Evolutionary conservation across 805 yeast species (phyloP).

Genomic region (Ogataea trehalophila): DNA sequence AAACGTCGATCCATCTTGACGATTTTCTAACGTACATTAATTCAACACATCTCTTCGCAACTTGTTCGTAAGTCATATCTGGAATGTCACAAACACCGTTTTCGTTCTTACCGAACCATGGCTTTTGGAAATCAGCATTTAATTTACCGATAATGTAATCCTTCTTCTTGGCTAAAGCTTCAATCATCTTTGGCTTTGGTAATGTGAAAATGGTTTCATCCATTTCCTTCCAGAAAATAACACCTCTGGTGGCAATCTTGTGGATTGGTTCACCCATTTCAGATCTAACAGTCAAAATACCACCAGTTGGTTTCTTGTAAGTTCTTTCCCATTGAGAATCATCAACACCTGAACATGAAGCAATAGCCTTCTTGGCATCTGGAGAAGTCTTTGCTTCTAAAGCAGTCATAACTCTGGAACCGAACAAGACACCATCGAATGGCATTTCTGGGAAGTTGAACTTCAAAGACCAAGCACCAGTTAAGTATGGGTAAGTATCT

Average conservation of each 20-base stretch:
- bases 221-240: conserved; percentile 93
- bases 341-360: conserved; percentile 82
- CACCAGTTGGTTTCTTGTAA: conserved; percentile 94
- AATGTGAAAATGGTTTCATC: conserved; percentile 89
- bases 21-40: conserved; percentile 80
- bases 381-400: conserved; percentile 93
- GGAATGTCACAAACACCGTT: conserved; percentile 83
- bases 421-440: conserved; percentile 93
- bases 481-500: conserved; percentile 94
- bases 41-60: conserved; percentile 81
- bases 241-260: conserved; percentile 97
- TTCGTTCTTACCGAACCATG: conserved; percentile 86
- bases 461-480: conserved; percentile 91
- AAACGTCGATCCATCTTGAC: conserved; percentile 78
- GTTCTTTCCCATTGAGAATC: conserved; percentile 91
- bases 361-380: conserved; percentile 91
- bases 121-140: conserved; percentile 95
- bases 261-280: conserved; percentile 99
- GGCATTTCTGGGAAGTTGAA: conserved; percentile 98
- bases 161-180: conserved; percentile 75
- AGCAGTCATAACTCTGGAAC: conserved; percentile 96
- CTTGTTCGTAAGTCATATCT: conserved; percentile 94
- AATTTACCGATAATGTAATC: conserved; percentile 79
- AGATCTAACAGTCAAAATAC: conserved; percentile 90
- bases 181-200: conserved; percentile 84